These are phyloP conservation scores for Saprolegnia diclina DNA, from an alignment of 352 stramenopile species.

Conservation along the genomic window DNA sequence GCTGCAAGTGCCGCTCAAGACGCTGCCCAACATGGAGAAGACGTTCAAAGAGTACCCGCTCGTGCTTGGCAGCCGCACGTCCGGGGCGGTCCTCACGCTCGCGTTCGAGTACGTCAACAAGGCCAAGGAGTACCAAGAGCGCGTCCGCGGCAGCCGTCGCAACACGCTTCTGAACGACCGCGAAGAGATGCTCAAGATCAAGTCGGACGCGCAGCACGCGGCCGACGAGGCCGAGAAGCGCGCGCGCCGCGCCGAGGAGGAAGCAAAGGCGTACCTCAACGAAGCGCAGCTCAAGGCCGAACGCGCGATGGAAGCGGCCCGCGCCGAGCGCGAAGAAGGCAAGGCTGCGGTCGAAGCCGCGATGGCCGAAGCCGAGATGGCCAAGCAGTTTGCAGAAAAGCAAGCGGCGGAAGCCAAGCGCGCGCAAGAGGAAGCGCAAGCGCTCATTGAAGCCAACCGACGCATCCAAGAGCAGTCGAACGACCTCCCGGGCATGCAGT, in stretches of 20 bases:
- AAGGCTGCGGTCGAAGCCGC: conserved; percentile 78
- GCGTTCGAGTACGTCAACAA: conserved; percentile 83
- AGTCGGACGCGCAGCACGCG: conserved; percentile 71
- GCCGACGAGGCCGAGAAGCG: conserved; percentile 73
- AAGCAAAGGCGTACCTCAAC: conserved; percentile 65
- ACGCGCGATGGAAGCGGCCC: conserved; percentile 71
- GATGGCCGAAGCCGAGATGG: conserved; percentile 68
- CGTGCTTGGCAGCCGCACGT: conserved; percentile 68
- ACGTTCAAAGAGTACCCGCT: conserved; percentile 76
- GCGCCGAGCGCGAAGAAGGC: conserved; percentile 70
- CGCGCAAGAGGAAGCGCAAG: conserved; percentile 70
- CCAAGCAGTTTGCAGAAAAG: conserved; percentile 77
- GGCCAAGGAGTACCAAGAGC: conserved; percentile 65
- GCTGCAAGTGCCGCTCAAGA: conserved; percentile 72
- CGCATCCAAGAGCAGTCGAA: conserved; percentile 64
- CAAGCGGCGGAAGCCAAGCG: conserved; percentile 67
- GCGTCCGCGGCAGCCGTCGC: conserved; percentile 52
- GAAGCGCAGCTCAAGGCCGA: conserved; percentile 76
- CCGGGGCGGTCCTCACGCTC: conserved; percentile 66
- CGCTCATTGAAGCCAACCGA: conserved; percentile 80
- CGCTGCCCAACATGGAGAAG: conserved; percentile 80
- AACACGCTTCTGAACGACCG: conserved; percentile 62
- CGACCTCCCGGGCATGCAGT: conserved; percentile 35
- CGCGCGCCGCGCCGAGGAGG: conserved; percentile 60
- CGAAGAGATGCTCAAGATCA: conserved; percentile 82